Base-by-base conservation (phyloP, 169 alveolate genomes). In the Eimeria maxima region DNA sequence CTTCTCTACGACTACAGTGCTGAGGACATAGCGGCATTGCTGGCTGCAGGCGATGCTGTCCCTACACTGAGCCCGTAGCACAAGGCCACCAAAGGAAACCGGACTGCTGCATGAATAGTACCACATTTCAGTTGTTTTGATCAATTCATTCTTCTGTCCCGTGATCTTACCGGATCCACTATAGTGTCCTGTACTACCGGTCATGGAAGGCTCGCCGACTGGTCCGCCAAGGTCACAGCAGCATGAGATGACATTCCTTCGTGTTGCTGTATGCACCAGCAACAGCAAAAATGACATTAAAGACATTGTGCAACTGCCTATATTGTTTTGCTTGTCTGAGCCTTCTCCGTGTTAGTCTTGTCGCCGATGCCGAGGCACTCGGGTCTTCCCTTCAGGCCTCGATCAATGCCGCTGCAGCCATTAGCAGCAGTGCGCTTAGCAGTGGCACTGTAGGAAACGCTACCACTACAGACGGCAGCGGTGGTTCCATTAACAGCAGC, bases 381-480 rank as follows among this genome's bases (percentile, higher is more conserved):
- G 11, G n/a, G 42, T 80, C 90, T 47, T n/a, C n/a, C 24, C 14
- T 27, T 44, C 90, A 80, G 90, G 33, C 90, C 22, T 27, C 90
- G 38, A 50, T 45, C 6, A 80, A 44, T 16, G 90, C 71, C 16
- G 18, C 18, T 80, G 60, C 57, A 18, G n/a, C n/a, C 38, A 80
- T 50, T 47, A 80, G 90, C 84, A 74, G 84, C 84, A 74, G 84
- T 55, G 33, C 55, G 50, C 47, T 42, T 11, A 73, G 53, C 84
- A 73, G 57, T 42, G 38, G 27, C 55, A 33, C 84, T 33, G 16
- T 42, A 38, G 53, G 14, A 18, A 16, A 16, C 16, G 38, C 29
- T 33, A 22, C 69, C 67, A 78, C 69, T 27, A 78, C 38, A 33
- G 38, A 11, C 89, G 47, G 44, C 44, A n/a, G 18, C 27, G 91